Evolutionary conservation across 2,329 filamentous ascomycete species (phyloP).

Genomic region (Hymenoscyphus linearis): DNA sequence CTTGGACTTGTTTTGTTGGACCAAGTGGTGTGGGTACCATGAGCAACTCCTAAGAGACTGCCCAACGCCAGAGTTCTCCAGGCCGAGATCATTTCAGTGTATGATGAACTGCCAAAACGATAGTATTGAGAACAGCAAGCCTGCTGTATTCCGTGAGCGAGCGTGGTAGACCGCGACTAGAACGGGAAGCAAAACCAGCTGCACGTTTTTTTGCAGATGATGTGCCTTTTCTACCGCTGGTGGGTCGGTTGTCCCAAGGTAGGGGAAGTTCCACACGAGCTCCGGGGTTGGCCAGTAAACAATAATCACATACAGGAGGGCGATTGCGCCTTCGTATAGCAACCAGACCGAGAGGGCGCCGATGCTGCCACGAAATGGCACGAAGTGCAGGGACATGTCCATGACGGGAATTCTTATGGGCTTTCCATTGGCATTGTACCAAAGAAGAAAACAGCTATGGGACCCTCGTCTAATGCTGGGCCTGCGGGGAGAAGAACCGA

Average conservation of each 20-base stretch:
- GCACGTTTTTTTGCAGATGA: constrained; percentile 15
- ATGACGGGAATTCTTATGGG: neutral
- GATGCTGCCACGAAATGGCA: constrained; percentile 10
- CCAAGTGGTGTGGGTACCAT: constrained; percentile 5
- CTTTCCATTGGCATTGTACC: constrained; percentile 9
- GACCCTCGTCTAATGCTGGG: constrained; percentile 9
- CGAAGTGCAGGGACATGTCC: constrained; percentile 9
- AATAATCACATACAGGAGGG: constrained; percentile 7
- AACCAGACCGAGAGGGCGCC: constrained; percentile 18
- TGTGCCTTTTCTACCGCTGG: constrained; percentile 22
- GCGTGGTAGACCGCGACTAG: constrained; percentile 18
- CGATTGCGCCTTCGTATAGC: constrained; percentile 8
- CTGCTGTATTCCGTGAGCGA: constrained; percentile 22
- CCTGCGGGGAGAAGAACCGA: neutral
- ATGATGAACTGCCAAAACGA: constrained; percentile 20
- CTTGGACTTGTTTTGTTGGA: constrained; percentile 1
- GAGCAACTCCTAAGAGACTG: constrained; percentile 17
- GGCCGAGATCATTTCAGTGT: constrained; percentile 16
- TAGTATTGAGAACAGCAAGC: constrained; percentile 19
- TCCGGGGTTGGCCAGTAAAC: constrained; percentile 12
- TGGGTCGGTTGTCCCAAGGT: constrained; percentile 14
- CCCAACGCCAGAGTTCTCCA: constrained; percentile 15
- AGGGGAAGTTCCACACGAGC: constrained; percentile 12
- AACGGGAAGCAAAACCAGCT: constrained; percentile 21
- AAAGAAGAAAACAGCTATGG: constrained; percentile 28